Evolutionary conservation across 2,329 filamentous ascomycete species (phyloP).

Genomic region (Colletotrichum brevisporum): DNA sequence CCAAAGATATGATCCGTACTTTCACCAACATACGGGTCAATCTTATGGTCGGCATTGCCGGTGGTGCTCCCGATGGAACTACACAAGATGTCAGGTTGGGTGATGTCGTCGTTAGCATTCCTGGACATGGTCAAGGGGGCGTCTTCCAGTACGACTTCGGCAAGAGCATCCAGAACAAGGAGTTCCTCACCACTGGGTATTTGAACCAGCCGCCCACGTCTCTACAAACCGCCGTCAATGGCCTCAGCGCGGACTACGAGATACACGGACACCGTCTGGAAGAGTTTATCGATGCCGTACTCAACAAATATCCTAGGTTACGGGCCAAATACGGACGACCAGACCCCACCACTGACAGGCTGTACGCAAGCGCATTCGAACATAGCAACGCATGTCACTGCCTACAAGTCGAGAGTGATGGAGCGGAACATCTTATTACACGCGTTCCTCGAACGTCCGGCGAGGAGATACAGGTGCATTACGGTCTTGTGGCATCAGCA

Average conservation of each 20-base stretch:
- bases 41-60: conserved; percentile 47
- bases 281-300: background rate
- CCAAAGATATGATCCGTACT: conserved; percentile 23
- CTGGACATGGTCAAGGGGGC: background rate
- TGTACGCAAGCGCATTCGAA: background rate
- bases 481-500: conserved; percentile 48
- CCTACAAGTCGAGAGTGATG: too few relatives aligned
- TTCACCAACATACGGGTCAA: conserved; percentile 27
- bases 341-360: background rate
- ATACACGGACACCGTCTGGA: background rate
- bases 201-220: conserved; percentile 22
- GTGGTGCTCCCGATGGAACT: conserved; percentile 48
- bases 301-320: background rate
- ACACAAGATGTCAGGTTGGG: conserved; percentile 50
- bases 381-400: too few relatives aligned
- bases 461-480: conserved; percentile 36
- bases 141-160: conserved; percentile 40
- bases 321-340: background rate
- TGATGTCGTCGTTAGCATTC: conserved; percentile 12
- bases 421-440: background rate
- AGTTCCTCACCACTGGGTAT: conserved; percentile 15
- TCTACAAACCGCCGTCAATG: conserved; percentile 1
- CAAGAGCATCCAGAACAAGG: conserved; percentile 31
- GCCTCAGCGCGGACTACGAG: background rate
- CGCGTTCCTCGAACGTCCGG: background rate